These are phyloP conservation scores for Cryptococcus hybrid DNA, from an alignment of 1,284 basidiomycete species.

Conservation along the genomic window DNA sequence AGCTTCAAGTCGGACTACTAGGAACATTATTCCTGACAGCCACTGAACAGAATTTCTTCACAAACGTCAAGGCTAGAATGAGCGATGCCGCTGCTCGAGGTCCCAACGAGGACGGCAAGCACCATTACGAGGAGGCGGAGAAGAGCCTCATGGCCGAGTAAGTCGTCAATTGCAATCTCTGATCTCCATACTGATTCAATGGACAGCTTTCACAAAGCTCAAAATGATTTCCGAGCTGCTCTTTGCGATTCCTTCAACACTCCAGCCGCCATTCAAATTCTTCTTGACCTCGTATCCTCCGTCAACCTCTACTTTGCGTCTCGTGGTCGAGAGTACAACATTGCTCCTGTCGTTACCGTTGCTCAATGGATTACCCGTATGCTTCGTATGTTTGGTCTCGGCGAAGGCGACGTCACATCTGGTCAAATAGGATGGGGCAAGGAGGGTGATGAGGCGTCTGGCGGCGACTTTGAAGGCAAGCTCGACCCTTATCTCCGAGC, in stretches of 20 bases:
- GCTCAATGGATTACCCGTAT: constrained; percentile 85
- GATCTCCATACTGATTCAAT: neutral
- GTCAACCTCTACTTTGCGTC: constrained; percentile 81
- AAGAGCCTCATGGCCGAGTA: constrained; percentile 64
- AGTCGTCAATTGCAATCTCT: constrained; percentile 14
- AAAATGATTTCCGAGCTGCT: constrained; percentile 77
- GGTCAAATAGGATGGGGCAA: constrained; percentile 54
- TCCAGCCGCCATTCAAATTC: constrained; percentile 66
- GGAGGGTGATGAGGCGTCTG: constrained; percentile 25
- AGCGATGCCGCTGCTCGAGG: constrained; percentile 47
- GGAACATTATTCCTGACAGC: neutral
- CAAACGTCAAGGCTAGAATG: constrained; percentile 73
- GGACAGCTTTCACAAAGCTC: constrained; percentile 68
- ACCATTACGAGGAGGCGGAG: constrained; percentile 60
- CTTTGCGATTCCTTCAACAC: constrained; percentile 99
- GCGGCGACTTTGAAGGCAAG: constrained; percentile 62
- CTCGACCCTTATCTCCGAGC: constrained; percentile 84
- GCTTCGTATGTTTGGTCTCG: constrained; percentile 93
- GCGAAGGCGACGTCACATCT: constrained; percentile 60
- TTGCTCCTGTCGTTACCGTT: constrained; percentile 67
- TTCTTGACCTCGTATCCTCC: constrained; percentile 81
- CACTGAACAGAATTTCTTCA: constrained; percentile 84
- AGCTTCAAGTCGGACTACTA: constrained; percentile 31
- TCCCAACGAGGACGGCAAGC: constrained; percentile 48
- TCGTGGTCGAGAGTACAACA: constrained; percentile 55